These are phyloP conservation scores for Leptographium procerum DNA, from an alignment of 2,329 filamentous ascomycete genomes.

Conservation along the genomic window DNA sequence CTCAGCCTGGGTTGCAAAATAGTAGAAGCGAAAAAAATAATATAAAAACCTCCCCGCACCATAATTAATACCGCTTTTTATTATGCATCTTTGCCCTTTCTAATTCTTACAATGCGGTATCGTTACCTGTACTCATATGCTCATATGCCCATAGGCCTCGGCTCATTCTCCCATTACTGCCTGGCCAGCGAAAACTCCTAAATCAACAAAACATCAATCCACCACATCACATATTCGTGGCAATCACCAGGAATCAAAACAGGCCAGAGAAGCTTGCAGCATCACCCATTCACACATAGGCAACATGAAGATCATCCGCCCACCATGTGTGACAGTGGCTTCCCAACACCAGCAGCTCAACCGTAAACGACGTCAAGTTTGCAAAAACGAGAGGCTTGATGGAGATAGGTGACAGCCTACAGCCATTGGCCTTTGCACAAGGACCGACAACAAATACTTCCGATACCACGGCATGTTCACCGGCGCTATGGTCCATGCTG, in stretches of 20 bases:
- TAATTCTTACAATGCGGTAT: neutral
- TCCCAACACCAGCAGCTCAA: conserved; percentile 27
- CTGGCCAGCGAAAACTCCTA: neutral
- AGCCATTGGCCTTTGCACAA: conserved; percentile 19
- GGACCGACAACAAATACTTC: conserved; percentile 17
- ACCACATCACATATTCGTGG: neutral
- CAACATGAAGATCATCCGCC: conserved; percentile 28
- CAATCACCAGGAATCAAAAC: neutral
- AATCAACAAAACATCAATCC: neutral
- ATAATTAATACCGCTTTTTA: neutral
- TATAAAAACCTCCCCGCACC: no score
- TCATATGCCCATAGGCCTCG: neutral
- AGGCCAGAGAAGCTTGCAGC: neutral
- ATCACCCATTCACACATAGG: neutral
- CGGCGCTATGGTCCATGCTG: conserved; percentile 12
- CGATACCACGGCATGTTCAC: conserved; percentile 12
- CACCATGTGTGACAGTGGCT: conserved; percentile 28
- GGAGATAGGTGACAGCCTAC: conserved; percentile 17
- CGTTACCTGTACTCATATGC: neutral
- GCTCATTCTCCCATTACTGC: neutral
- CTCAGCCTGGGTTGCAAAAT: no score
- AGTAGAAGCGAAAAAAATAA: no score
- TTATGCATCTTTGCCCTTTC: neutral
- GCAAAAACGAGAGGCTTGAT: conserved; percentile 17
- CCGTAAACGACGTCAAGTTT: conserved; percentile 25